Evolutionary conservation across 805 yeast species (phyloP), one percentile per base, ranked within the genome.

Genomic region (Wickerhamomyces subpelliculosus): DNA sequence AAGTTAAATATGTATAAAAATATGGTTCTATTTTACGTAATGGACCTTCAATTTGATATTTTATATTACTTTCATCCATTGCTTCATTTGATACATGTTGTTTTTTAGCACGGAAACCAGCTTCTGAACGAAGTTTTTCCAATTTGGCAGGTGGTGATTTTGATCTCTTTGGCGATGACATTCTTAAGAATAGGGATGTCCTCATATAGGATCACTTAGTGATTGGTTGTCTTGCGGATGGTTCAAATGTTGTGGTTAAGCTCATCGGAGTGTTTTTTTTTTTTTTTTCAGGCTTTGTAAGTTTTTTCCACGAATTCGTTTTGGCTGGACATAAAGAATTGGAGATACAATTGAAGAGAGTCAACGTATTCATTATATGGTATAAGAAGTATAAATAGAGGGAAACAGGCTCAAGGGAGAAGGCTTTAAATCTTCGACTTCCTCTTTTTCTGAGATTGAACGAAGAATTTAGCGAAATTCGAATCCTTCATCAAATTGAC

Each of bases 1-100:
- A 85, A 0, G 99, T 93, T 60, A 86, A 68, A 55, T 93, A 90
- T 0, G 95, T 88, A 65, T 76, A 90, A 53, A 70, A 84, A 57
- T 93, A 93, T 0, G 98, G 97, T 1, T 78, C 69, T 3, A 93
- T 84, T 43, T 82, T 66, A 33, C 97, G 64, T 36, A 85, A 62
- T 3, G 74, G 63, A 0, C 84, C 85, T 16, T 75, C 79, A 3
- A 80, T 61, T 1, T 52, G 47, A 49, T 80, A 81, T 21, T 69
- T 58, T 3, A 79, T 77, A 2, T 76, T 78, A 2, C 75, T 68
- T 24, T 52, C 55, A 18, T 41, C 39, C 19, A 49, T 38, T 2
- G 41, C 29, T 27, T 43, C 46, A 4, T 43, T 40, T 33, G 48
- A 47, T 26, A 40, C 39, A 19, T 48, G 50, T 27, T 51, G 56